phyloP scores from a whole-genome alignment of 2,329 filamentous ascomycete species.

The Colletotrichum theobromicola region DNA sequence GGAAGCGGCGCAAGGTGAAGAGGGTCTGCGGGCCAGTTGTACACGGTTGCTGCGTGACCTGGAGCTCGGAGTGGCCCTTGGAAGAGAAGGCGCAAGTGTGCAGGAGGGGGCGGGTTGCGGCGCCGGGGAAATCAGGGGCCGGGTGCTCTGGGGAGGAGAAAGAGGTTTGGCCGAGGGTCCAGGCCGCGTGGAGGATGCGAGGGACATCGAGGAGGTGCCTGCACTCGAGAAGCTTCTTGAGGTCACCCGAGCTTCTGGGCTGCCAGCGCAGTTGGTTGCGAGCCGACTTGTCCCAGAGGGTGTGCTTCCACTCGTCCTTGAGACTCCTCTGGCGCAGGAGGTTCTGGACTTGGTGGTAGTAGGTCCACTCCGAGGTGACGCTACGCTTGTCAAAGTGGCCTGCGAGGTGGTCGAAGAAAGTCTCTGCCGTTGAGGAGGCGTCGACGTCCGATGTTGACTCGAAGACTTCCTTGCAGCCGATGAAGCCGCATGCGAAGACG shows the following conservation, averaged over 20 bases:
- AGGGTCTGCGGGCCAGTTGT: slow-evolving; percentile 1
- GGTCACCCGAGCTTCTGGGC: slow-evolving; percentile 44
- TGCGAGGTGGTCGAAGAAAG: slow-evolving; percentile 52
- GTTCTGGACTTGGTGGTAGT: slow-evolving; percentile 48
- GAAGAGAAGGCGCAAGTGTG: slow-evolving; percentile 18
- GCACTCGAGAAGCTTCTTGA: slow-evolving; percentile 50
- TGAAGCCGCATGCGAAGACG: slow-evolving; percentile 50
- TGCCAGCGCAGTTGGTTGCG: slow-evolving; percentile 45
- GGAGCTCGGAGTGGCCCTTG: not conserved
- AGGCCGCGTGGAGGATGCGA: slow-evolving; percentile 47
- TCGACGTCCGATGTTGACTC: slow-evolving; percentile 42
- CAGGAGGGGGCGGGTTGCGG: slow-evolving; percentile 22
- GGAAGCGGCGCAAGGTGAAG: not conserved
- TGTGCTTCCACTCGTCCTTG: slow-evolving; percentile 50
- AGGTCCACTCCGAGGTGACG: slow-evolving; percentile 40
- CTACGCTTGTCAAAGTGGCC: slow-evolving; percentile 45
- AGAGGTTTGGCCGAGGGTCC: slow-evolving; percentile 46
- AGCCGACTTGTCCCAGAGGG: slow-evolving; percentile 50
- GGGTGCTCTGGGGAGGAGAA: slow-evolving; percentile 33
- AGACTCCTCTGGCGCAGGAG: slow-evolving; percentile 47
- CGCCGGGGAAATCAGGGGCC: slow-evolving; percentile 15
- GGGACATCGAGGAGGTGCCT: slow-evolving; percentile 46
- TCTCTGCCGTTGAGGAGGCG: slow-evolving; percentile 41
- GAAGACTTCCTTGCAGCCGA: slow-evolving; percentile 46
- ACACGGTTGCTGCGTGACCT: not conserved